Evolutionary conservation across 805 yeast genomes (phyloP), one percentile per base, ranked within the genome.

Genomic region (Cyberlindnera japonica): DNA sequence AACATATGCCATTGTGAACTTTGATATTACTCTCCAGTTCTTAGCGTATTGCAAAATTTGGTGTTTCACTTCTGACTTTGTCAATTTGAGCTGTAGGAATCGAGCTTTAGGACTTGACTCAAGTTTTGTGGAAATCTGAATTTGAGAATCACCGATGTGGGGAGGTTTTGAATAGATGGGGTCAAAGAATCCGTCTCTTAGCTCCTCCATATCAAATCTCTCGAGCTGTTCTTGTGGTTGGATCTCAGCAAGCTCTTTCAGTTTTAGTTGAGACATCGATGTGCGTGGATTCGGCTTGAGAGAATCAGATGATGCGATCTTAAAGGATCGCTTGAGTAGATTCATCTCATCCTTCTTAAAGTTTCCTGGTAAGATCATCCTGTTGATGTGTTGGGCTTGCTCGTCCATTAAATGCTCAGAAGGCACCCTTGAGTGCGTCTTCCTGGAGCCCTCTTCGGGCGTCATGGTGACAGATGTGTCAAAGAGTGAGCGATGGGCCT

Each of bases 151-250:
- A 11, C 38, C 45, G 10, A 42, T 30, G 19, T 43, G 40, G 9
- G 16, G n/a, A 14, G 62, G 62, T 19, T 63, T 63, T 6, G 62
- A 54, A 43, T 61, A 73, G 1, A 63, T 57, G 2, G 77, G 69
- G 48, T 73, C 77, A 44, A 73, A 73, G 49, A 67, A 72, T 9
- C 76, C 76, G 37, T 68, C 69, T 48, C 78, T 59, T 19, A 68
- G 48, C 47, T 73, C 79, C 38, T 69, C 71, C n/a, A 71, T 38
- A 1, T 57, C 64, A 24, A 68, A 46, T n/a, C 59, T 51, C 16
- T 64, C 62, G 42, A 65, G 51, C 5, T 53, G 47, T 8, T 55
- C 51, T 2, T 53, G 53, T 6, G 36, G 22, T 1, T 29, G 24
- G 6, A 28, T 25, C 9, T 49, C 45, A 2, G 57, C 53, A 17